These are phyloP conservation scores for Camillea tinctor DNA, from an alignment of 2,329 filamentous ascomycete genomes.

Conservation along the genomic window DNA sequence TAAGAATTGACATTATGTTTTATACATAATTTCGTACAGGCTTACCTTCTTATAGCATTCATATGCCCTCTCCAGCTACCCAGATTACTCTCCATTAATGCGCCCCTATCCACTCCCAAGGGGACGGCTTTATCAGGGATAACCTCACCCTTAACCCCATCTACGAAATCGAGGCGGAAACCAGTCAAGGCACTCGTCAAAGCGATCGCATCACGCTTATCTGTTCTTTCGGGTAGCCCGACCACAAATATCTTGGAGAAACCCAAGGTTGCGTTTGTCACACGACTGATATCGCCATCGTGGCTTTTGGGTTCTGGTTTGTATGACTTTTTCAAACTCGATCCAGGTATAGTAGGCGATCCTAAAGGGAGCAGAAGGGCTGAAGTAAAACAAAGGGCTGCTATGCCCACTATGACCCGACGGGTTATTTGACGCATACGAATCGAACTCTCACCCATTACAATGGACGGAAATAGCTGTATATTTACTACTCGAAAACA, in stretches of 20 bases:
- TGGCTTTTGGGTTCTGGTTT: too few species aligned
- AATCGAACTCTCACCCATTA: too few species aligned
- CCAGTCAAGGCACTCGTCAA: constrained; percentile 41
- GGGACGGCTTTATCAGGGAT: constrained; percentile 44
- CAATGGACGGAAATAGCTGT: too few species aligned
- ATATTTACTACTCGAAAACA: too few species aligned
- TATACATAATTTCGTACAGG: constrained; percentile 16
- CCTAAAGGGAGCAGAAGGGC: too few species aligned
- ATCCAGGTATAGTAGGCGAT: background rate
- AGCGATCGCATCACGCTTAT: constrained; percentile 48
- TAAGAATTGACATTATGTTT: background rate
- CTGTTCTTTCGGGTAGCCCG: constrained; percentile 44
- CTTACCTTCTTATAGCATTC: constrained; percentile 35
- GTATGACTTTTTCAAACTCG: too few species aligned
- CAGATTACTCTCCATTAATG: constrained; percentile 32
- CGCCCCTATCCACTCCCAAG: constrained; percentile 27
- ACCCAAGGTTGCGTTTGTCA: constrained; percentile 28
- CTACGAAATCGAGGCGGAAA: constrained; percentile 43
- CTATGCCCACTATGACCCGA: too few species aligned
- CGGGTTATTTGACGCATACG: too few species aligned
- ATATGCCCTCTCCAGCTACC: constrained; percentile 43
- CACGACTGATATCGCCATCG: background rate
- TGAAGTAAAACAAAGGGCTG: too few species aligned
- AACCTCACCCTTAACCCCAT: constrained; percentile 40
- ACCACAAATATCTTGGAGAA: constrained; percentile 40